phyloP scores from a whole-genome alignment of 2,329 filamentous ascomycete genomes.

The Pyricularia grisea region DNA sequence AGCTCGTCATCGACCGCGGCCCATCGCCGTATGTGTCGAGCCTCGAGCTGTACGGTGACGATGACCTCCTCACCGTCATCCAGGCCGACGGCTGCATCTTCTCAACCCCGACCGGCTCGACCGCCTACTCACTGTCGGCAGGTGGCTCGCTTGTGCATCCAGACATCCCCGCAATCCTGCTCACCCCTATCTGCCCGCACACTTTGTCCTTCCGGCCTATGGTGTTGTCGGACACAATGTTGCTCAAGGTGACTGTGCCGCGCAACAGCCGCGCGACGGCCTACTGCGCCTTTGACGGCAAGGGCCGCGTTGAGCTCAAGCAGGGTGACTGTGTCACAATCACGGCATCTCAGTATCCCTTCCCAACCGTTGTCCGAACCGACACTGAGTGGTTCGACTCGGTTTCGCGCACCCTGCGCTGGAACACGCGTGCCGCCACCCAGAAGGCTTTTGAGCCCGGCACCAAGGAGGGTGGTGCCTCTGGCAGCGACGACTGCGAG shows the following conservation, averaged over 20 bases:
- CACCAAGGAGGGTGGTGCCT: constrained; percentile 14
- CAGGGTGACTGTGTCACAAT: constrained; percentile 96
- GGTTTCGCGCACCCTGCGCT: constrained; percentile 81
- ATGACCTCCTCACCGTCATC: constrained; percentile 88
- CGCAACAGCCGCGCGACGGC: constrained; percentile 80
- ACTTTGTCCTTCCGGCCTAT: constrained; percentile 95
- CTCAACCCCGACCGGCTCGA: constrained; percentile 86
- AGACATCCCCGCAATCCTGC: constrained; percentile 89
- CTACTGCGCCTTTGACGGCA: constrained; percentile 96
- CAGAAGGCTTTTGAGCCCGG: constrained; percentile 77
- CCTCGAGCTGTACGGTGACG: constrained; percentile 90
- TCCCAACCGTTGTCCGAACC: constrained; percentile 87
- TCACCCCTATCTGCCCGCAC: constrained; percentile 96
- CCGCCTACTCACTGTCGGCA: constrained; percentile 91
- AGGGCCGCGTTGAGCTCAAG: constrained; percentile 84
- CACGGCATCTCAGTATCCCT: constrained; percentile 90
- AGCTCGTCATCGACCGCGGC: constrained; percentile 95
- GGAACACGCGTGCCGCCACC: constrained; percentile 87
- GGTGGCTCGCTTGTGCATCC: constrained; percentile 94
- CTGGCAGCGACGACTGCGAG: constrained; percentile 36
- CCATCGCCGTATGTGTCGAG: constrained; percentile 96
- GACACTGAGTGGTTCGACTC: constrained; percentile 95
- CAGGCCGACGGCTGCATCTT: constrained; percentile 98
- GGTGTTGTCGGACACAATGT: constrained; percentile 92
- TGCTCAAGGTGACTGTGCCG: constrained; percentile 81